A percentile compares a stretch with the other conserved stretches of the same genome.
Conservation (phyloP, 805 yeast species). For the Wickerhamomyces silvicola region DNA sequence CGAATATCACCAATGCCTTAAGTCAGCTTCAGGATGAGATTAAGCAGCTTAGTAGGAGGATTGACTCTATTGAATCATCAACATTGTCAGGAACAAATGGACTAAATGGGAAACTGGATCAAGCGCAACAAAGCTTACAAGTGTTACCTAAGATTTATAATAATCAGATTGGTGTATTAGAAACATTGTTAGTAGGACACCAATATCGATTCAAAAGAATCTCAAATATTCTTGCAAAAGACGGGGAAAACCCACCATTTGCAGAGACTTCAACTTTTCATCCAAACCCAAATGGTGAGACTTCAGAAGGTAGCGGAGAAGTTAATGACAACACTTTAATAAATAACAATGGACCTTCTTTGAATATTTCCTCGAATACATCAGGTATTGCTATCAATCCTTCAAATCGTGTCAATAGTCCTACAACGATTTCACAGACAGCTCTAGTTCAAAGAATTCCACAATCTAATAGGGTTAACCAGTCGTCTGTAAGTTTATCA, state of each 20-base stretch:
- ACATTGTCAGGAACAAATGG: slow-evolving; percentile 2
- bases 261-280: neutral
- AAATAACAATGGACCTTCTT: neutral
- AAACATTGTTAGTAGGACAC: slow-evolving; percentile 12
- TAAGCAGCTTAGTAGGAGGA: slow-evolving; percentile 11
- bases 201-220: slow-evolving; percentile 17
- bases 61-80: slow-evolving; percentile 15
- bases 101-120: slow-evolving; percentile 8
- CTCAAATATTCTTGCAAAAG: slow-evolving; percentile 5
- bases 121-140: slow-evolving; percentile 7
- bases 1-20: slow-evolving; percentile 11
- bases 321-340: neutral
- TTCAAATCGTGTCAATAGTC: slow-evolving; percentile 3
- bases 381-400: neutral
- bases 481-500: slow-evolving; percentile 2
- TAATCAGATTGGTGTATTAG: slow-evolving; percentile 14
- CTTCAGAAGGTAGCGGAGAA: no score
- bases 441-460: no score
- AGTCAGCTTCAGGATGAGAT: slow-evolving; percentile 17
- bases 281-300: neutral
- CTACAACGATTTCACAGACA: no score
- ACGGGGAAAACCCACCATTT: slow-evolving; percentile 2
- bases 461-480: slow-evolving; percentile 15
- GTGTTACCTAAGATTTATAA: slow-evolving; percentile 15
- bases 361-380: slow-evolving; percentile 1